Evolutionary conservation across 2,329 filamentous ascomycete species (phyloP).

Genomic region (Calonectria hongkongensis): DNA sequence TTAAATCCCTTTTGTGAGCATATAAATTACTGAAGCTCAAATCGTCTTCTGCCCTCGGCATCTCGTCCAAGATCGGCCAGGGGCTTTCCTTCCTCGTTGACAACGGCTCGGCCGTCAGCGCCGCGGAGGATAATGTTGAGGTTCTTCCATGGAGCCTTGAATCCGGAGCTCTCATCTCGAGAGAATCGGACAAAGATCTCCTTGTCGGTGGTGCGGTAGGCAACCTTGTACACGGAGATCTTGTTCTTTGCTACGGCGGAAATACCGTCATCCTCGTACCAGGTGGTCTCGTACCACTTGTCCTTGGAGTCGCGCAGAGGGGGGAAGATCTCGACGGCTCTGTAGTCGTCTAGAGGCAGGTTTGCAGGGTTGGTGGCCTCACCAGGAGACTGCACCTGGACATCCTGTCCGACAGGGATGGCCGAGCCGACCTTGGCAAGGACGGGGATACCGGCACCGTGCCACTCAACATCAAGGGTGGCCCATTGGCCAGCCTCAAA

Average conservation of each 20-base stretch:
- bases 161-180: conserved; percentile 58
- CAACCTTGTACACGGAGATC: conserved; percentile 58
- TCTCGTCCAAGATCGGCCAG: conserved; percentile 15
- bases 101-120: conserved; percentile 52
- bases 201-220: conserved; percentile 48
- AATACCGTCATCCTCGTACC: conserved; percentile 64
- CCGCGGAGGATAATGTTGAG: conserved; percentile 57
- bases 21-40: conserved; percentile 26
- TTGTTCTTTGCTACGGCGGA: conserved; percentile 56
- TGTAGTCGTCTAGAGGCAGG: conserved; percentile 64
- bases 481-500: conserved; percentile 66
- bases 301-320: conserved; percentile 48
- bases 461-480: conserved; percentile 64
- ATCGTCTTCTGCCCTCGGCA: conserved; percentile 21
- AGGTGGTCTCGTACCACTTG: conserved; percentile 56
- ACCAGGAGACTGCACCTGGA: conserved; percentile 60
- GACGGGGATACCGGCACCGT: conserved; percentile 63
- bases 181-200: conserved; percentile 55
- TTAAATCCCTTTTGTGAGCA: background rate
- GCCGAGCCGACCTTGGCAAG: conserved; percentile 63
- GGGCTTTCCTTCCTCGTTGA: conserved; percentile 17
- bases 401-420: conserved; percentile 62
- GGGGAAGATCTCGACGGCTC: conserved; percentile 66
- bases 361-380: conserved; percentile 62
- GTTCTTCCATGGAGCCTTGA: conserved; percentile 59